Evolutionary conservation across 1,139 yeast species (phyloP), one percentile per base, ranked within the genome.

Genomic region (Chernovozyma sophiae-reginae): DNA sequence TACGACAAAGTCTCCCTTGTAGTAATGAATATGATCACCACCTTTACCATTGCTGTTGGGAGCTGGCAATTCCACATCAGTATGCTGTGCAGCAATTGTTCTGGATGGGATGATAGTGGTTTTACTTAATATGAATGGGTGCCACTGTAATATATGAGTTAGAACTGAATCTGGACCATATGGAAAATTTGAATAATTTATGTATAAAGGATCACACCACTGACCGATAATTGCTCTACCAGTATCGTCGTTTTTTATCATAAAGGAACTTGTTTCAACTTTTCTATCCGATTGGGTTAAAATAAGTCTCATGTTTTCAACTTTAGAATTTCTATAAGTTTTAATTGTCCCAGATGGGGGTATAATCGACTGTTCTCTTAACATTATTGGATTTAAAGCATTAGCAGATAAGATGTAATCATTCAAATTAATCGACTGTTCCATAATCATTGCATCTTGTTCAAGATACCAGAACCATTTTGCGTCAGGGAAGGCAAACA

Each of bases 141-240:
- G 98, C 98, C 97, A 92, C 58, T 87, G 96, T 45, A 89, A 65
- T 27, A 87, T 68, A 56, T 92, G 97, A 18, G 87, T 77, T 36
- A 90, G 56, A 0, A 94, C 86, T 11, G 80, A 72, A 43, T 77
- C 79, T 3, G 85, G 81, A 22, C 76, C 75, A 46, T 53, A 65
- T 14, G 76, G 75, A 60, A 86, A 85, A 53, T 74, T 75, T 25
- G 64, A 67, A 59, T 84, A 87, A 34, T 71, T 68, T 53, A 84
- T 74, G 53, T 78, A 81, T 35, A 86, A 67, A 13, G 78, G 77
- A 53, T 86, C 89, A 27, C 73, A 60, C 90, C 96, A 83, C 46
- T 76, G 72, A 51, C 89, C 96, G 23, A 90, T 47, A 36, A 87
- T 67, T 2, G 85, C 74, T 49, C 72, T 75, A 4, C 94, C 81